Base-by-base conservation (phyloP, 1,284 basidiomycete genomes). In the Meira miltonrushii region DNA sequence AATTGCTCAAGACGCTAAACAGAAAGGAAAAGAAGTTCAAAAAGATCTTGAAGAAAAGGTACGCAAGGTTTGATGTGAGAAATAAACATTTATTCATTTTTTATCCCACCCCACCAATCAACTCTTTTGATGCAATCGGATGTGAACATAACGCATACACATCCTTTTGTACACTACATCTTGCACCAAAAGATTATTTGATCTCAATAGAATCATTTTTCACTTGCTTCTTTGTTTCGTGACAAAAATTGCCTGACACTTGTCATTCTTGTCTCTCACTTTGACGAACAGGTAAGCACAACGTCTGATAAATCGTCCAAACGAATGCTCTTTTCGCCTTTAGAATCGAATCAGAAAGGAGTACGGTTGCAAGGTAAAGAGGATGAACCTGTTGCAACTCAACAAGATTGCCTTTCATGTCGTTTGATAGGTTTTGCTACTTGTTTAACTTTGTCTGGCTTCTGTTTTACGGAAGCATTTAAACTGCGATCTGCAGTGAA, bases 371-470 rank as follows among this genome's bases (percentile, higher is more conserved):
- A 3, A 33, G 61, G 48, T 61, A 61, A 2, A 62, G 62, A 1
- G n/a, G n/a, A n/a, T n/a, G n/a, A n/a, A n/a, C n/a, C n/a, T 66
- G 64, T 38, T 6, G 19, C n/a, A 41, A 17, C 51, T 37, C 25
- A 10, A 6, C 17, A 59, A 21, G 67, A 72, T 58, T 75, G 74
- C 58, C 38, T 69, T 23, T 54, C 72, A 12, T 76, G 74, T 54
- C 63, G 67, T 6, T 43, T 75, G 11, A 77, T 73, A 1, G 74
- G 74, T n/a, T 68, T 71, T 43, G 64, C 65, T 8, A 68, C 74
- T 15, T 63, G 75, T 50, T 50, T 65, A 1, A 66, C 62, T 19
- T 61, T 74, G 2, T 71, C 72, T 15, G 62, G 57, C 25, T 73
- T 67, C 23, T 65, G 69, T 17, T 61, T 75, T n/a, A 54, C 59